phyloP scores from a whole-genome alignment of 2,329 filamentous ascomycete genomes.

The Fusarium oligoseptatum region DNA sequence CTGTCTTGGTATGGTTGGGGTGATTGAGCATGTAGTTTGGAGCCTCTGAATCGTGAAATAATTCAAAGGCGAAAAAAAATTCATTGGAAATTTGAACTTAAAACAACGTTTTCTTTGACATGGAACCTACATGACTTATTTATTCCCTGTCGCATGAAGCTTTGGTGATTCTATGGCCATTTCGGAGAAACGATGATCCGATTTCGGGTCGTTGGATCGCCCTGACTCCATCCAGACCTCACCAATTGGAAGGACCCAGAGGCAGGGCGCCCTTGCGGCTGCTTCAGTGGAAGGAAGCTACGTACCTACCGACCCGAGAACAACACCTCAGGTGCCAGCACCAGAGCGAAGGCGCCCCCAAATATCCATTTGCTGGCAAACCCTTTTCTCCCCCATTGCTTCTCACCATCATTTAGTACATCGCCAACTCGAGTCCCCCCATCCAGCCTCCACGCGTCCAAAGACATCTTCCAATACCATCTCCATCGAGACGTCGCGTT shows the following conservation, averaged over 20 bases:
- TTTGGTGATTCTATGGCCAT: not conserved
- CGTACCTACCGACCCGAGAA: slow-evolving; percentile 33
- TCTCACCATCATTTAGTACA: slow-evolving; percentile 27
- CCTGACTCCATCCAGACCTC: slow-evolving; percentile 4
- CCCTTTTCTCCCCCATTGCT: slow-evolving; percentile 21
- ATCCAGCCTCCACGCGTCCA: slow-evolving; percentile 24
- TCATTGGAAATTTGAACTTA: not conserved
- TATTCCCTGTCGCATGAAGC: not conserved
- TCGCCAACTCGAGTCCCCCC: slow-evolving; percentile 23
- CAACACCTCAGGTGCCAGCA: slow-evolving; percentile 30
- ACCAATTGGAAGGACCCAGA: slow-evolving; percentile 2
- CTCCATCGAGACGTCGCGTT: slow-evolving; percentile 18
- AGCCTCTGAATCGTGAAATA: not conserved
- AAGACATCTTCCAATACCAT: not conserved
- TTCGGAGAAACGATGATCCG: slow-evolving; percentile 1
- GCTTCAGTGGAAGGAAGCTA: slow-evolving; percentile 9
- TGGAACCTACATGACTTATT: not conserved
- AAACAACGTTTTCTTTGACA: not conserved
- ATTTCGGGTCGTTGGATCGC: not conserved
- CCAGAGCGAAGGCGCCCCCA: slow-evolving; percentile 19
- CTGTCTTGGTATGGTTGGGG: not conserved
- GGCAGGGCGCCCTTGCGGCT: slow-evolving; percentile 1
- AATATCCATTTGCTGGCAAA: slow-evolving; percentile 31
- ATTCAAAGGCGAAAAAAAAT: not conserved
- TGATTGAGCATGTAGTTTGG: not conserved